Evolutionary conservation across 805 yeast genomes (phyloP), one percentile per base, ranked within the genome.

Genomic region (Hermanozyma aechmeae): DNA sequence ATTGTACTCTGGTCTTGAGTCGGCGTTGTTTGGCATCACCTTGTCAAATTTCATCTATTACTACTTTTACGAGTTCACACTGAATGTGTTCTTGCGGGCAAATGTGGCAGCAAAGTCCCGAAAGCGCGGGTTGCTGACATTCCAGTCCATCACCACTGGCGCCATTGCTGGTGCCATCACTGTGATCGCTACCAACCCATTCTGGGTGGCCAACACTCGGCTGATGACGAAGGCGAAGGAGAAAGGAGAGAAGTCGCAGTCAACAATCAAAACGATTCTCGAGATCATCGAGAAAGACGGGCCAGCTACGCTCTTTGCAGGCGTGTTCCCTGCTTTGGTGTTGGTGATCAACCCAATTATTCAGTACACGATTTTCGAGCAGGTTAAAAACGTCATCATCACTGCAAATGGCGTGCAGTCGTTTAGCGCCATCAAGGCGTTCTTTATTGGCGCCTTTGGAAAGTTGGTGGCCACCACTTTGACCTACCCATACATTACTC

Each of bases 121-220:
- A 32, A 47, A 42, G 30, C 41, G 50, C 26, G 75, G 73, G 2
- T 50, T 76, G 42, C 57, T 73, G 16, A 75, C 93, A 2, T 30
- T 65, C 4, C 86, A 84, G 54, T 71, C 84, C 30, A 78, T 85
- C 43, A 35, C 68, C 5, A 77, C 86, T 2, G 94, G 96, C 16
- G 79, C 92, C 1, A 65, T 83, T 46, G 94, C 96, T 2, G 96
- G 96, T 0, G 71, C 86, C 7, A 71, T 85, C 22, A 85, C 96
- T 3, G 81, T 86, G 28, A 60, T 81, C 13, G 67, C 77, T 8
- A 77, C 95, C 9, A 86, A 86, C 52, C 96, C 96, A 15, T 75
- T 84, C 42, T 86, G 96, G 96, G 94, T 86, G 25, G 92, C 93
- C 25, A 86, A 86, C 51, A 86, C 96, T 3, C 70, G 95, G 48